These are phyloP conservation scores for Zalaria sp. DNA, from an alignment of 2,329 filamentous ascomycete species.

Conservation along the genomic window DNA sequence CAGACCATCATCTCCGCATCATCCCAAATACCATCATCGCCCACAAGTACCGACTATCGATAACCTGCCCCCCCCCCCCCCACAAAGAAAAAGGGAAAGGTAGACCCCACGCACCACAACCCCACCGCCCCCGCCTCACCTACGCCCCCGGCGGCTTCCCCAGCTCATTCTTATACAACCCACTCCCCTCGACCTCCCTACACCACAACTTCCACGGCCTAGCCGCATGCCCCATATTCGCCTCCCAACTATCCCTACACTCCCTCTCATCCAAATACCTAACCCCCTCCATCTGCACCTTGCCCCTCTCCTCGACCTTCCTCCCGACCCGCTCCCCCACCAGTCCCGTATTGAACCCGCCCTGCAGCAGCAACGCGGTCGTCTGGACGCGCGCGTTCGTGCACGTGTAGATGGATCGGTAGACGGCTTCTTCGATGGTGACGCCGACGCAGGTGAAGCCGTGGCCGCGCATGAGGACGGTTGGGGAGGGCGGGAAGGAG, in stretches of 20 bases:
- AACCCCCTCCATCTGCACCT: conserved; percentile 26
- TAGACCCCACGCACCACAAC: too few species aligned
- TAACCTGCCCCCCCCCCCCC: too few species aligned
- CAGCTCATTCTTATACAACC: conserved; percentile 25
- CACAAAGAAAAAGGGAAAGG: too few species aligned
- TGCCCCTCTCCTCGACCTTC: conserved; percentile 25
- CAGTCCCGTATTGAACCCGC: conserved; percentile 23
- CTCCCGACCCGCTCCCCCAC: conserved; percentile 20
- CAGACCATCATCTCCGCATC: too few species aligned
- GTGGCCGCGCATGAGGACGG: conserved; percentile 27
- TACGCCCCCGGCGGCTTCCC: conserved; percentile 1
- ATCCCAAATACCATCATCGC: too few species aligned
- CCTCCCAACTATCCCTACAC: conserved; percentile 25
- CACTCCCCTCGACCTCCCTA: conserved; percentile 24
- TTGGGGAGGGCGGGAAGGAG: conserved; percentile 11
- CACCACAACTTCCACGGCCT: conserved; percentile 30
- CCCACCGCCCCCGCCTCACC: too few species aligned
- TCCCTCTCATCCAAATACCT: conserved; percentile 28
- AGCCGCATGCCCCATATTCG: conserved; percentile 16
- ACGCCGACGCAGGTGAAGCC: conserved; percentile 29
- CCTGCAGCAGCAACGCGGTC: conserved; percentile 20
- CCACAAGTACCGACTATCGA: too few species aligned
- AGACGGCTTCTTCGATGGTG: conserved; percentile 30
- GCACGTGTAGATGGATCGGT: conserved; percentile 28
- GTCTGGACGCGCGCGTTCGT: conserved; percentile 26